These are phyloP conservation scores for Boletus pseudo-olivaceus DNA, from an alignment of 768 basidiomycete species.

Conservation along the genomic window DNA sequence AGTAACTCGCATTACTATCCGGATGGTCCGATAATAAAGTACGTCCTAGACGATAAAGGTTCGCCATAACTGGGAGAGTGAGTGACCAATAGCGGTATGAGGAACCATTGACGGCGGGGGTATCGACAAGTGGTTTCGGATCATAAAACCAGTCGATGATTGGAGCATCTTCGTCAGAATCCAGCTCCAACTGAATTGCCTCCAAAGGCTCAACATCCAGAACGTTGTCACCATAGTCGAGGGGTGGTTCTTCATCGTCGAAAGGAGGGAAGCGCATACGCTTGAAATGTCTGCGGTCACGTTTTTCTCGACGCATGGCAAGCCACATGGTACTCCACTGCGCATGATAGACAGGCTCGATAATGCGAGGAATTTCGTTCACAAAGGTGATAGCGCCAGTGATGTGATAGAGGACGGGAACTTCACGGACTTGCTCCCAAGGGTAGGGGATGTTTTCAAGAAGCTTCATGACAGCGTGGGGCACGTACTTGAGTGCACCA, in stretches of 20 bases:
- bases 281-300: slow-evolving; percentile 98
- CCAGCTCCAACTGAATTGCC: slow-evolving; percentile 94
- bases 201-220: slow-evolving; percentile 97
- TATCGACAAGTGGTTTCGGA: slow-evolving; percentile 89
- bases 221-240: slow-evolving; percentile 99
- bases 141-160: slow-evolving; percentile 99
- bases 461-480: slow-evolving; percentile 98
- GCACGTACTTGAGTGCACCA: slow-evolving; percentile 96
- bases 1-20: slow-evolving; percentile 85
- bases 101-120: slow-evolving; percentile 84
- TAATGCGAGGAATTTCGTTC: slow-evolving; percentile 94
- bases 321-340: slow-evolving; percentile 99
- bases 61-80: slow-evolving; percentile 92
- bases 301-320: slow-evolving; percentile 97
- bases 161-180: slow-evolving; percentile 85
- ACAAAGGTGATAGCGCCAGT: slow-evolving; percentile 99
- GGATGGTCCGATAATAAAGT: slow-evolving; percentile 92
- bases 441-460: slow-evolving; percentile 97
- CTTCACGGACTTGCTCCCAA: slow-evolving; percentile 99
- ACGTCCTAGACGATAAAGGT: slow-evolving; percentile 91
- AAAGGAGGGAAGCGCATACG: slow-evolving; percentile 99
- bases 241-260: slow-evolving; percentile 97
- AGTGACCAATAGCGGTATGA: slow-evolving; percentile 94
- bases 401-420: slow-evolving; percentile 97
- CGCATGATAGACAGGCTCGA: slow-evolving; percentile 97